phyloP scores from a whole-genome alignment of 441 rosid genomes.

The Brassica hybrid region DNA sequence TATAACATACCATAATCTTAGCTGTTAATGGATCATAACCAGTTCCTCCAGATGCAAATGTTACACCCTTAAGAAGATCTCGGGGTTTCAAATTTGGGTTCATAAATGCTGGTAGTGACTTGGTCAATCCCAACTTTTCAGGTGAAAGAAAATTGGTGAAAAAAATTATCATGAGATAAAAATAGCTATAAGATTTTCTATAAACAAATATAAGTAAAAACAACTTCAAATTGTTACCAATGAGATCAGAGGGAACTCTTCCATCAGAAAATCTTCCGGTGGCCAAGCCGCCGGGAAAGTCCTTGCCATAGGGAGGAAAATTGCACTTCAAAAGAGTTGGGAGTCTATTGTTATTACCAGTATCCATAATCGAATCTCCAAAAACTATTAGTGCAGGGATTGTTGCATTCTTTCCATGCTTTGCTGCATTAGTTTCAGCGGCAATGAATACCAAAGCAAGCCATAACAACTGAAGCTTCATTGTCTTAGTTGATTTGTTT shows the following conservation, averaged over 20 bases:
- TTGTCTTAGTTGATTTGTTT: constrained; percentile 2
- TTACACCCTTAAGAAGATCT: too few relatives aligned
- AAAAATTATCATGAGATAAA: not conserved
- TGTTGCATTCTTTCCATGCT: constrained; percentile 11
- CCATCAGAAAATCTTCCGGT: constrained; percentile 76
- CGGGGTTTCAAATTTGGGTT: too few relatives aligned
- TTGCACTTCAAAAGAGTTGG: constrained; percentile 48
- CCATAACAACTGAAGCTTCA: constrained; percentile 22
- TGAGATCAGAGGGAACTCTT: constrained; percentile 55
- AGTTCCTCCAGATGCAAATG: too few relatives aligned
- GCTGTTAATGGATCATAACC: too few relatives aligned
- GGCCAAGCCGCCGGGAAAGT: constrained; percentile 45
- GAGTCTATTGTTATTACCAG: constrained; percentile 63
- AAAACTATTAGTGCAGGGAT: constrained; percentile 52
- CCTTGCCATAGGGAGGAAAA: constrained; percentile 53
- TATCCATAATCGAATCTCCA: constrained; percentile 70
- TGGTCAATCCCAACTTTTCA: too few relatives aligned
- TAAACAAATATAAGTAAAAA: not conserved
- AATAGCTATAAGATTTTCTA: not conserved
- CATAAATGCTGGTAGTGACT: too few relatives aligned
- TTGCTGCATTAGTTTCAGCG: not conserved
- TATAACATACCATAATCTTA: too few relatives aligned
- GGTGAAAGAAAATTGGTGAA: too few relatives aligned
- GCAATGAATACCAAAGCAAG: not conserved
- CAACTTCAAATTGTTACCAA: constrained; percentile 16